phyloP scores from a whole-genome alignment of 148 eudicot species.

The Nepenthes mirabilis region DNA sequence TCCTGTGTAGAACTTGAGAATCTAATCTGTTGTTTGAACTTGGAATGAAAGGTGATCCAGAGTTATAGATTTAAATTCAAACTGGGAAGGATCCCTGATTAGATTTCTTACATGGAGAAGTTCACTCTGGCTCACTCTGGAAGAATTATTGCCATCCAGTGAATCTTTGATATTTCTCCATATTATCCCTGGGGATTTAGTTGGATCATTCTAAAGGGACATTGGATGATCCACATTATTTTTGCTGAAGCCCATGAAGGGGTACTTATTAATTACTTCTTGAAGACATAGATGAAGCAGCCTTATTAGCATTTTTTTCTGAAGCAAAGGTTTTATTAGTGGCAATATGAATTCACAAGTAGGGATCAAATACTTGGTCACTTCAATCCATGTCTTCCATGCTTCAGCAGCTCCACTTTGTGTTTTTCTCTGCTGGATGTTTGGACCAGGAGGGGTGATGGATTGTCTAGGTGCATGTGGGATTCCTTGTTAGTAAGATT shows the following conservation, averaged over 20 bases:
- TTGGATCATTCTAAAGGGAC: constrained; percentile 19
- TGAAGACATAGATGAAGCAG: constrained; percentile 25
- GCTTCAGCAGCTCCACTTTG: constrained; percentile 16
- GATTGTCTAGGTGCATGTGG: constrained; percentile 27
- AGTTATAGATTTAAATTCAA: constrained; percentile 14
- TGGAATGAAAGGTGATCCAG: constrained; percentile 28
- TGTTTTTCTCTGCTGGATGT: constrained; percentile 21
- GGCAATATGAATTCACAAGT: constrained; percentile 12
- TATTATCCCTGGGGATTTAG: constrained; percentile 13
- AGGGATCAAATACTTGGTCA: constrained; percentile 11
- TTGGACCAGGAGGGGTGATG: constrained; percentile 26
- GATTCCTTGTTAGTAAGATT: constrained; percentile 16
- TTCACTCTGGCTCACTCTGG: constrained; percentile 15
- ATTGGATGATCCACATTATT: constrained; percentile 7
- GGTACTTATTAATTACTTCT: constrained; percentile 14
- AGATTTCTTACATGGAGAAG: constrained; percentile 26
- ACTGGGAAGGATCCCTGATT: constrained; percentile 16
- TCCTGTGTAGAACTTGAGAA: constrained; percentile 35
- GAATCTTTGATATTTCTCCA: constrained; percentile 13
- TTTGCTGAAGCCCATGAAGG: neutral
- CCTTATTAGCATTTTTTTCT: constrained; percentile 13
- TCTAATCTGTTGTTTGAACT: constrained; percentile 30
- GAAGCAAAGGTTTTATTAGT: constrained; percentile 16
- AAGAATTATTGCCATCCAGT: constrained; percentile 12
- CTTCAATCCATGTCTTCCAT: constrained; percentile 7